These are phyloP conservation scores for Trichoderma breve DNA, from an alignment of 2,329 filamentous ascomycete genomes.

Conservation along the genomic window DNA sequence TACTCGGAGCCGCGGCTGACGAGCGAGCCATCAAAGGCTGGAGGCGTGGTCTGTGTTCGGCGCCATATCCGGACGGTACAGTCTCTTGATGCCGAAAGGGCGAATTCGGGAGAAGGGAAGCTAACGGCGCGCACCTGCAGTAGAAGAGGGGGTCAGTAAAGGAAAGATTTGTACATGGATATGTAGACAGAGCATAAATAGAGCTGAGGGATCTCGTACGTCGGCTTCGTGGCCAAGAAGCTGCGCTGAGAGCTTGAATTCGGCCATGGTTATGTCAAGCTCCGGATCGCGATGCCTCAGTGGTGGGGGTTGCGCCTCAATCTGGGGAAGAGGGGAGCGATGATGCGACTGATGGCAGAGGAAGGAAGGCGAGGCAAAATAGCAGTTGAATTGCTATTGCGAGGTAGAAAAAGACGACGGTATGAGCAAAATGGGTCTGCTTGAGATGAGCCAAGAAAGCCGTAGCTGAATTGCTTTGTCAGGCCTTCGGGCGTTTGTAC, in stretches of 20 bases:
- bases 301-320: constrained; percentile 7
- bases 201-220: constrained; percentile 53
- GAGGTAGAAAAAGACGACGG: constrained; percentile 18
- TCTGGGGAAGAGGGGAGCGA: constrained; percentile 21
- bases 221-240: constrained; percentile 89
- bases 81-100: constrained; percentile 88
- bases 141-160: constrained; percentile 21
- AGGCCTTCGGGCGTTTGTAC: not conserved
- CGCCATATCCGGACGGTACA: constrained; percentile 87
- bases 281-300: not conserved
- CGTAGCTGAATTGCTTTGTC: constrained; percentile 11
- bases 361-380: not conserved
- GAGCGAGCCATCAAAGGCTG: constrained; percentile 73
- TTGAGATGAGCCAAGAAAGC: not conserved
- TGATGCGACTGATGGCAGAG: constrained; percentile 3
- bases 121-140: constrained; percentile 80
- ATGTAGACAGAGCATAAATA: not conserved
- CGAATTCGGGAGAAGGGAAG: constrained; percentile 68
- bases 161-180: not conserved
- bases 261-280: constrained; percentile 54
- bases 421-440: not conserved
- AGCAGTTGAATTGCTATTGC: not conserved
- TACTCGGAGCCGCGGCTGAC: constrained; percentile 78
- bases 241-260: constrained; percentile 91
- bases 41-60: constrained; percentile 62